A percentile compares a stretch with the other conserved stretches of the same genome.
Evolutionary conservation across 805 yeast species (phyloP).

Genomic region (Candida hungchunana): DNA sequence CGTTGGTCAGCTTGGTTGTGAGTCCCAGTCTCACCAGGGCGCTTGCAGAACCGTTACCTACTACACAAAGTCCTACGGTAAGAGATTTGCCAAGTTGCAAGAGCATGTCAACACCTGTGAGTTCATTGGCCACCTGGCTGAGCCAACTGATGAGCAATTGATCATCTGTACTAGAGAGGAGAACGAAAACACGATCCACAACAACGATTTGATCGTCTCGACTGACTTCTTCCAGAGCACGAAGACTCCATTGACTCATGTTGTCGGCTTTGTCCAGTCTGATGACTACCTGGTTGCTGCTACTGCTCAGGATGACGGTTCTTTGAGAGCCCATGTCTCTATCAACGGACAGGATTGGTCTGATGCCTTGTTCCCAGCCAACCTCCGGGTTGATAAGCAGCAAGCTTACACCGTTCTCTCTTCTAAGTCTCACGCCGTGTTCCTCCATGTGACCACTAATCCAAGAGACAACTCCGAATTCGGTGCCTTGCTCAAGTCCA

Average conservation of each 20-base stretch:
- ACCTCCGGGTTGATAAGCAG: conserved; percentile 52
- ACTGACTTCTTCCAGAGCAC: conserved; percentile 25
- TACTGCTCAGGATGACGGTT: conserved; percentile 42
- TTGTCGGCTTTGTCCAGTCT: conserved; percentile 70
- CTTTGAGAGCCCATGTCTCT: conserved; percentile 68
- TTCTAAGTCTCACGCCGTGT: conserved; percentile 64
- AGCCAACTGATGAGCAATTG: conserved; percentile 42
- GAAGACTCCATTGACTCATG: conserved; percentile 44
- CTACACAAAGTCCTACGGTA: conserved; percentile 66
- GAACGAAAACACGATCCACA: conserved; percentile 28
- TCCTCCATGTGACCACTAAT: conserved; percentile 77
- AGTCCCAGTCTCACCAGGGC: conserved; percentile 18
- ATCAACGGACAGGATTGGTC: conserved; percentile 76
- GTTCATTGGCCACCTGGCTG: conserved; percentile 56
- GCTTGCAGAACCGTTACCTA: conserved; percentile 56
- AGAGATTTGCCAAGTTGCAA: conserved; percentile 49
- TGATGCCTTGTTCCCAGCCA: conserved; percentile 72
- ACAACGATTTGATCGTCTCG: conserved; percentile 30
- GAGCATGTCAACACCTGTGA: conserved; percentile 58
- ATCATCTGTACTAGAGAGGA: conserved; percentile 59
- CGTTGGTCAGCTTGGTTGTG: conserved; percentile 60
- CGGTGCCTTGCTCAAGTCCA: conserved; percentile 83
- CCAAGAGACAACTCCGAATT: conserved; percentile 46
- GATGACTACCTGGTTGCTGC: conserved; percentile 77
- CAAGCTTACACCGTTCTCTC: conserved; percentile 79